Evolutionary conservation across 306 rosid species (phyloP).

Genomic region (Begonia masoniana): DNA sequence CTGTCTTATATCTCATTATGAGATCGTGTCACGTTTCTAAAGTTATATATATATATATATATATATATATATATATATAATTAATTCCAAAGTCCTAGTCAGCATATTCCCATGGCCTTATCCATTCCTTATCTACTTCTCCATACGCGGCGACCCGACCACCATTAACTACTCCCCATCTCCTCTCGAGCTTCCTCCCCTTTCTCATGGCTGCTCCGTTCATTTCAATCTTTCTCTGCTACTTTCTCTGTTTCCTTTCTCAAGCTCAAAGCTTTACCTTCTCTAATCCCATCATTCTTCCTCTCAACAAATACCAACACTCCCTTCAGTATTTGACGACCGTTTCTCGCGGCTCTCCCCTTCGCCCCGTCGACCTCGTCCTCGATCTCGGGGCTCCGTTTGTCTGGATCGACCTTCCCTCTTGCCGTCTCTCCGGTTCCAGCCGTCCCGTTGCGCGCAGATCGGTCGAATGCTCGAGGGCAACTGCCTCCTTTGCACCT

Average conservation of each 20-base stretch:
- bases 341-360: conserved; percentile 32
- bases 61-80: no score
- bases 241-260: neutral
- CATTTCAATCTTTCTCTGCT: conserved; percentile 9
- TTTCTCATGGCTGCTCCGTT: conserved; percentile 24
- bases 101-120: no score
- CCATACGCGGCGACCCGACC: no score
- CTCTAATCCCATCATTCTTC: conserved; percentile 2
- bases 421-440: conserved; percentile 18
- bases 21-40: no score
- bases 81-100: no score
- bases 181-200: neutral
- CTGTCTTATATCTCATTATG: no score
- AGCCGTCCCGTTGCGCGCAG: conserved; percentile 18
- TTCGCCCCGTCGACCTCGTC: conserved; percentile 21
- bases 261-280: conserved; percentile 9
- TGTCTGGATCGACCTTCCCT: conserved; percentile 35
- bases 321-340: conserved; percentile 48
- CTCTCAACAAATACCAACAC: conserved; percentile 28
- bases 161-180: no score
- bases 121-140: no score
- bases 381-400: conserved; percentile 45
- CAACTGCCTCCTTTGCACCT: conserved; percentile 8
- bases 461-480: conserved; percentile 50
- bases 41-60: no score